Percentiles rank a stretch among this genome's conserved stretches.
Evolutionary conservation across 2,329 filamentous ascomycete species (phyloP).

Genomic region (Pseudocercospora fuligena): DNA sequence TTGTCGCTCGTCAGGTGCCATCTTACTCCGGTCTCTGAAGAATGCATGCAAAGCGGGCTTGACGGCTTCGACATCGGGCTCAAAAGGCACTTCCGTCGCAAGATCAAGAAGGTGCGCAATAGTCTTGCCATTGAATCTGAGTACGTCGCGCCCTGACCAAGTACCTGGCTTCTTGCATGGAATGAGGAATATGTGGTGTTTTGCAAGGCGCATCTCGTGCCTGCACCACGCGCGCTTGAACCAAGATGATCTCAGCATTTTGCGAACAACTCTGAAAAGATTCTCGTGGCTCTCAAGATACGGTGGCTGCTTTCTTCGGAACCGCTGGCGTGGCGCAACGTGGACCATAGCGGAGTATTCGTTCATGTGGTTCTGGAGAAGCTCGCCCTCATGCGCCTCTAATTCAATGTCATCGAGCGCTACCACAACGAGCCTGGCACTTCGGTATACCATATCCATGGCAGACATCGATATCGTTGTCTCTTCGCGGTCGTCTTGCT

Average conservation of each 20-base stretch:
- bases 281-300: slow-evolving; percentile 40
- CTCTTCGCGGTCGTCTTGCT: slow-evolving; percentile 47
- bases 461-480: slow-evolving; percentile 46
- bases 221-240: slow-evolving; percentile 53
- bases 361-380: slow-evolving; percentile 46
- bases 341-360: slow-evolving; percentile 42
- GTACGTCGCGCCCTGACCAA: slow-evolving; percentile 30
- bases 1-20: slow-evolving; percentile 28
- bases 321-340: slow-evolving; percentile 38
- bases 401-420: slow-evolving; percentile 49
- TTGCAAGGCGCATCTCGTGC: slow-evolving; percentile 50
- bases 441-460: slow-evolving; percentile 50
- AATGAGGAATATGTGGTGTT: slow-evolving; percentile 48
- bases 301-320: slow-evolving; percentile 39
- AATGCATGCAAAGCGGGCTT: slow-evolving; percentile 42
- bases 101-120: slow-evolving; percentile 48
- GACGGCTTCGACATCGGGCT: slow-evolving; percentile 37
- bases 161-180: slow-evolving; percentile 39
- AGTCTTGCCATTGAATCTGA: slow-evolving; percentile 49
- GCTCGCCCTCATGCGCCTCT: slow-evolving; percentile 41
- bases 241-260: slow-evolving; percentile 49
- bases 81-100: slow-evolving; percentile 40
- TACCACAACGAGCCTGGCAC: slow-evolving; percentile 47
- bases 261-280: slow-evolving; percentile 40
- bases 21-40: slow-evolving; percentile 41